A percentile compares a stretch with the other conserved stretches of the same genome.
These are phyloP conservation scores for Picea abies DNA, from an alignment of 83 land plant species.

Conservation along the genomic window DNA sequence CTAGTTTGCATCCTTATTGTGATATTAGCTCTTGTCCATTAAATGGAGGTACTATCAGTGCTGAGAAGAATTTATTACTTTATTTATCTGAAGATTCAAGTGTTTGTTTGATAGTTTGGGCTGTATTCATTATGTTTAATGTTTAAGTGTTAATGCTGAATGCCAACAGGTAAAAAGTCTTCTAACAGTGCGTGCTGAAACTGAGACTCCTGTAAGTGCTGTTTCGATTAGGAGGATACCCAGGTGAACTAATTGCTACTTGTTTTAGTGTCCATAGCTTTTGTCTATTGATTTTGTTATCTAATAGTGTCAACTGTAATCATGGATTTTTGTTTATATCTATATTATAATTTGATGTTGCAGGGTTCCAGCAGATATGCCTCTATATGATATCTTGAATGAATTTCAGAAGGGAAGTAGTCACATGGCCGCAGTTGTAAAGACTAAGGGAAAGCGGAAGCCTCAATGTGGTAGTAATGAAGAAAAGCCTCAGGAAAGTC, in stretches of 20 bases:
- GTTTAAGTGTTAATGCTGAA: neutral
- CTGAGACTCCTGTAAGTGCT: conserved; percentile 94
- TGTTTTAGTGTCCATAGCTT: neutral
- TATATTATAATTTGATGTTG: conserved; percentile 13
- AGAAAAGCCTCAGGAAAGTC: conserved; percentile 29
- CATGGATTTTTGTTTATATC: neutral
- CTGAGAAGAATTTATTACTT: no score
- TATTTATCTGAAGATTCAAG: neutral
- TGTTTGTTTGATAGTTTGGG: neutral
- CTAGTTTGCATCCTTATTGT: no score
- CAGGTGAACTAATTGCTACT: conserved; percentile 47
- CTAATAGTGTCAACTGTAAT: neutral
- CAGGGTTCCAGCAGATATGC: conserved; percentile 99
- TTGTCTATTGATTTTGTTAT: neutral
- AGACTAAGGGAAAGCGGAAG: conserved; percentile 44
- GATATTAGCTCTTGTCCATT: neutral
- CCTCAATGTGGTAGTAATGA: conserved; percentile 19
- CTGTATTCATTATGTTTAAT: neutral
- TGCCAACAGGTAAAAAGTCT: conserved; percentile 89
- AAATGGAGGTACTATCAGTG: neutral
- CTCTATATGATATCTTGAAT: conserved; percentile 95
- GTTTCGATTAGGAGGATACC: conserved; percentile 94
- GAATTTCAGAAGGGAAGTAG: conserved; percentile 99
- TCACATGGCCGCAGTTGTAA: conserved; percentile 98
- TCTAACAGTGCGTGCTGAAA: conserved; percentile 89